Evolutionary conservation across 2,329 filamentous ascomycete genomes (phyloP), one percentile per base, ranked within the genome.

Genomic region (Aspergillus hiratsukae): DNA sequence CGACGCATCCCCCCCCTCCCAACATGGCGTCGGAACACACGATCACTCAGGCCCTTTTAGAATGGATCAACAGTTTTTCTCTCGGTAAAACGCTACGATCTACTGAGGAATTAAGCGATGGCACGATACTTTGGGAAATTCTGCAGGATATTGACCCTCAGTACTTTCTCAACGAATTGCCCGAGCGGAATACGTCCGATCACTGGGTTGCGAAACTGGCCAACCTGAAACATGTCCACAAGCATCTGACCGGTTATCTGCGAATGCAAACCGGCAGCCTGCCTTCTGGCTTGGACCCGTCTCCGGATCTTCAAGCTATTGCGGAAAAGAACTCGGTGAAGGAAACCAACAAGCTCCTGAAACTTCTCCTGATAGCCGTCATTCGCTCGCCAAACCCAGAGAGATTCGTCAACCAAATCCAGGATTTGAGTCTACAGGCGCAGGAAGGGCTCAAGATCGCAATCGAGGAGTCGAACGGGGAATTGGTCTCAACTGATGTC

Each of bases 301-400:
- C 71, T 11, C 76, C 76, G n/a, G 75, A 79, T 58, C 71, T 79
- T 51, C 76, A 79, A 66, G 69, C 74, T 10, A 72, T 80, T 55
- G 77, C 76, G 14, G 76, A 78, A 58, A 73, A 75, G 52, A 70
- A 69, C 21, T 74, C 76, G 27, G 62, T 71, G 31, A 73, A 73
- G 56, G 76, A 79, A 61, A 73, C 72, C 48, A 73, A 77, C 55
- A 76, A 87, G 76, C 76, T 88, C 51, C 75, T 88, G 45, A 83
- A 84, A 57, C 77, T 88, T 54, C 80, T 88, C 67, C 76, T 88
- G 23, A 81, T 86, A 56, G 80, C 80, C n/a, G 83, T 83, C 27
- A 81, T 86, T 60, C 80, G 81, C 66, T 85, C 84, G 11, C 80
- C 83, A 27, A 80, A 83, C 53, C 71, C 75, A 17, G 80, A 80